Evolutionary conservation across 1,284 basidiomycete species (phyloP).

Genomic region (Kwoniella shivajii): DNA sequence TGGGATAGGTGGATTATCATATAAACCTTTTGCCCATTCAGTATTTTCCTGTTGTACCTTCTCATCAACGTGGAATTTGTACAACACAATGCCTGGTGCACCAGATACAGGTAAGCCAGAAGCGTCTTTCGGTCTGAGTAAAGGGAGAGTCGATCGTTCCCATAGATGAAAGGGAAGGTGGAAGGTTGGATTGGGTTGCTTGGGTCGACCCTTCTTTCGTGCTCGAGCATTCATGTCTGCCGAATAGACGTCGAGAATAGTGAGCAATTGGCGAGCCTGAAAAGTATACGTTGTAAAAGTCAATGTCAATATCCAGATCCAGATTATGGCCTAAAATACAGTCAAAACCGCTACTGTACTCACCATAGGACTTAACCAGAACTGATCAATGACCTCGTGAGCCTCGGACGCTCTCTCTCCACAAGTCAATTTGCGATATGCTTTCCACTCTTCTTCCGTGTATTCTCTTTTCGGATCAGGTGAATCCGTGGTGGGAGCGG

Average conservation of each 20-base stretch:
- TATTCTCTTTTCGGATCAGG: slow-evolving; percentile 46
- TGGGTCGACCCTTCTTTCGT: slow-evolving; percentile 46
- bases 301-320: too few relatives aligned
- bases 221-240: slow-evolving; percentile 32
- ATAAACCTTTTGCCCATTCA: slow-evolving; percentile 48
- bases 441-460: slow-evolving; percentile 48
- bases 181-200: slow-evolving; percentile 49
- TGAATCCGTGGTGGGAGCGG: slow-evolving; percentile 43
- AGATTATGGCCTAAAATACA: background rate
- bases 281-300: too few relatives aligned
- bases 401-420: slow-evolving; percentile 33
- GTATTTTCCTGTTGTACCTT: slow-evolving; percentile 39
- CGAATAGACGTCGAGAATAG: slow-evolving; percentile 42
- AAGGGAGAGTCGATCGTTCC: slow-evolving; percentile 39
- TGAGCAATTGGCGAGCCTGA: slow-evolving; percentile 36
- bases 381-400: slow-evolving; percentile 50
- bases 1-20: slow-evolving; percentile 49
- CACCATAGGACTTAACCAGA: slow-evolving; percentile 42
- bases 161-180: slow-evolving; percentile 46
- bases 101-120: slow-evolving; percentile 40
- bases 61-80: slow-evolving; percentile 50
- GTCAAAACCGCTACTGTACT: slow-evolving; percentile 2
- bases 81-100: slow-evolving; percentile 42
- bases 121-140: slow-evolving; percentile 40
- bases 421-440: slow-evolving; percentile 42